Base-by-base conservation (phyloP, 352 stramenopile genomes). In the Phytophthora megakarya region DNA sequence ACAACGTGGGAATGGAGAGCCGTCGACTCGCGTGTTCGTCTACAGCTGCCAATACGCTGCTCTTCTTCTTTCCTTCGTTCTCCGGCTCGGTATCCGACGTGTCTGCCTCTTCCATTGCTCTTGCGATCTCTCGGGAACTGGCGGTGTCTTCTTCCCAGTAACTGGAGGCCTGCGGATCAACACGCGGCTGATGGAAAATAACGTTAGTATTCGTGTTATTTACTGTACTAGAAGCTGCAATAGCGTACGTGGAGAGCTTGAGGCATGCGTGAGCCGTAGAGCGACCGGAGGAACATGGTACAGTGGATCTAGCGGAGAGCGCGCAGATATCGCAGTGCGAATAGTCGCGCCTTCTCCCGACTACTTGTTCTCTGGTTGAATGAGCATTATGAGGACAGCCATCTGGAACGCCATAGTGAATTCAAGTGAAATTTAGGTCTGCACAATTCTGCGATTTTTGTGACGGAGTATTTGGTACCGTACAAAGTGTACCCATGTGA, bases 71-170 rank as follows among this genome's bases (percentile, higher is more conserved):
- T 33, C 76, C 46, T 16, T 68, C 69, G 45, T 75, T 64, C 15
- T 62, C 51, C 15, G 30, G 32, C 9, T 65, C 70, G 5, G 37
- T 45, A 43, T 88, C 74, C 3, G 65, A 63, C 8, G 63, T 48
- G 10, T 91, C 79, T 16, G 72, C 63, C 57, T 94, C 86, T 21
- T 65, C 74, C 75, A 94, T 90, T 9, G 76, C 67, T 8, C 77
- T 76, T 32, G 78, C 81, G 16, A 94, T 81, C 54, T 88, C 85
- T 9, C 64, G 75, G 10, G 85, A 75, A 33, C 75, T 90, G 28
- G 78, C 65, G 12, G 86, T 94, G 65, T 94, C 86, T 45, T 92
- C 83, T 23, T 81, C 72, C 86, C 86, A 94, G 69, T 94, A 92
- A 32, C 67, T 88, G 7, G 83, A 89, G 21, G 76, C 68, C 46